phyloP scores from a whole-genome alignment of 2,329 filamentous ascomycete species.

The Coniochaeta sp. region DNA sequence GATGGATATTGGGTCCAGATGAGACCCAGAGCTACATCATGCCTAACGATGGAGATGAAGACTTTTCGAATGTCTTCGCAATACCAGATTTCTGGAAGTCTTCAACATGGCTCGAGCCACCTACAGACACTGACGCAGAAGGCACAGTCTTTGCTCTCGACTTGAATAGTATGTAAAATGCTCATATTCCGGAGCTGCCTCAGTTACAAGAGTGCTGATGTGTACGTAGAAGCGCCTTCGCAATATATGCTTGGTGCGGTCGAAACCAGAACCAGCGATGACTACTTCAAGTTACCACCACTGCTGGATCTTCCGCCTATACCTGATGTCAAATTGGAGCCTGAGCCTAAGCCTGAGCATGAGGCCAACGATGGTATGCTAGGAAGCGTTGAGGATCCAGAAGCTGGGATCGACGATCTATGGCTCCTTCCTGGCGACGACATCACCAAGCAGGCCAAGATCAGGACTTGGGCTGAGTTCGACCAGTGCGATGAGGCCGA shows the following conservation, averaged over 20 bases:
- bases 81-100: conserved; percentile 54
- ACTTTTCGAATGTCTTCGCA: conserved; percentile 49
- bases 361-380: not conserved
- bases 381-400: conserved; percentile 1
- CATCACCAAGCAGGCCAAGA: conserved; percentile 26
- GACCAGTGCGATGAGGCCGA: conserved; percentile 30
- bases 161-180: conserved; percentile 19
- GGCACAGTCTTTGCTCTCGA: conserved; percentile 36
- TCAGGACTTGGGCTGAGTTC: conserved; percentile 67
- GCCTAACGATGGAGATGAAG: conserved; percentile 30
- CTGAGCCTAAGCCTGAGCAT: not conserved
- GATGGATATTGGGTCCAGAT: not conserved
- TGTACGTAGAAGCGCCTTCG: not conserved
- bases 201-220: conserved; percentile 3
- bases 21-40: conserved; percentile 15
- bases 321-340: conserved; percentile 5
- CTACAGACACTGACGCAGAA: conserved; percentile 10
- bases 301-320: conserved; percentile 12
- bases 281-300: conserved; percentile 36
- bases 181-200: conserved; percentile 3
- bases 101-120: conserved; percentile 39
- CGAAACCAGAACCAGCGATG: conserved; percentile 12
- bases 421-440: conserved; percentile 38
- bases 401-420: conserved; percentile 24
- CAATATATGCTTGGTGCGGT: not conserved